phyloP scores from a whole-genome alignment of 2,329 filamentous ascomycete genomes.

The Sporothrix phasma region DNA sequence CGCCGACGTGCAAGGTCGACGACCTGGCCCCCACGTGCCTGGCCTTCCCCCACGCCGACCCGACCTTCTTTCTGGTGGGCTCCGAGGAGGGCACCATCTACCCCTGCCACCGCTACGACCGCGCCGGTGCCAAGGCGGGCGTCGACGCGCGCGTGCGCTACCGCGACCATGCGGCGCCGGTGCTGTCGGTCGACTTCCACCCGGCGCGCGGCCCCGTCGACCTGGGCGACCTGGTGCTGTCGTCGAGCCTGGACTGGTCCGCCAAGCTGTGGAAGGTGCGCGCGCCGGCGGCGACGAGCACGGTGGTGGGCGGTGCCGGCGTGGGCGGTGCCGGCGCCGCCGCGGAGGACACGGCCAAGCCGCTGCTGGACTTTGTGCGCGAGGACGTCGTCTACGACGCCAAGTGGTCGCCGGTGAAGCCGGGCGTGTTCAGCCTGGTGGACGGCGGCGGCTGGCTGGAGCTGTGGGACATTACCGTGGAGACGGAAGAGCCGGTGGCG shows the following conservation, averaged over 20 bases:
- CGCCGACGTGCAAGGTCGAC: conserved; percentile 79
- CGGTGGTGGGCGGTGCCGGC: conserved; percentile 38
- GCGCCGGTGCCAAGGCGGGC: conserved; percentile 91
- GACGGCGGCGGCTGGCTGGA: conserved; percentile 89
- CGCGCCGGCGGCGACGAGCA: conserved; percentile 58
- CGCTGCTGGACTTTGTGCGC: conserved; percentile 79
- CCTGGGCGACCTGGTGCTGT: conserved; percentile 84
- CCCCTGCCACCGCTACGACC: conserved; percentile 93
- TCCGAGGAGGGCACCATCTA: conserved; percentile 96
- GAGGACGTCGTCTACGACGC: conserved; percentile 97
- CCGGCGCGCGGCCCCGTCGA: conserved; percentile 86
- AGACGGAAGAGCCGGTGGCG: conserved; percentile 84
- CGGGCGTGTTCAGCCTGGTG: conserved; percentile 87
- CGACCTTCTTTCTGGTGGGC: conserved; percentile 93
- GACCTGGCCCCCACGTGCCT: conserved; percentile 92
- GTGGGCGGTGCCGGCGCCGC: conserved; percentile 21
- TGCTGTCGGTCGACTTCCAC: conserved; percentile 95
- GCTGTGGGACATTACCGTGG: conserved; percentile 87
- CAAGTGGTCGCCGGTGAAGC: conserved; percentile 87
- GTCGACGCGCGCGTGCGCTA: conserved; percentile 85
- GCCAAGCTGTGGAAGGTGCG: conserved; percentile 95
- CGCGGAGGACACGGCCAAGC: conserved; percentile 48
- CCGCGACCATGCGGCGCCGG: conserved; percentile 80
- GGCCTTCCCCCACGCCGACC: conserved; percentile 88
- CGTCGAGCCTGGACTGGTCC: conserved; percentile 91